Percentiles rank a stretch among this genome's conserved stretches.
phyloP scores from a whole-genome alignment of 2,329 filamentous ascomycete genomes.

The Fusarium avenaceum region DNA sequence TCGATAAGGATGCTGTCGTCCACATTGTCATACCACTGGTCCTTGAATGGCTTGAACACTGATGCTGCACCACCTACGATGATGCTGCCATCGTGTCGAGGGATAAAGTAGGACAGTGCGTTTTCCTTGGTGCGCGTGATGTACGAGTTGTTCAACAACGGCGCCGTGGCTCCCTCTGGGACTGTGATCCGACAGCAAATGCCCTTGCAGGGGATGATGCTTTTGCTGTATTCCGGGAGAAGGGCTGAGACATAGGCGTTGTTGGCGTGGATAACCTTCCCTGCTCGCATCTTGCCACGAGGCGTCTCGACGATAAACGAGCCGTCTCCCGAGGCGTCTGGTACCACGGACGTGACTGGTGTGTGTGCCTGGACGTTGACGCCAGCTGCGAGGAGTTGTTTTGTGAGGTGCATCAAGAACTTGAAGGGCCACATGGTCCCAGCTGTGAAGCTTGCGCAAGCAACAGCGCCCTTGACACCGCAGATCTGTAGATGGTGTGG shows the following conservation, averaged over 20 bases:
- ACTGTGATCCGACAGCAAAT: slow-evolving; percentile 33
- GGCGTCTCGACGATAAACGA: slow-evolving; percentile 6
- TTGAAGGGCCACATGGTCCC: slow-evolving; percentile 14
- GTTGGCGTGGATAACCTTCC: slow-evolving; percentile 72
- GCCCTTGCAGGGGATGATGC: slow-evolving; percentile 74
- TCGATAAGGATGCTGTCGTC: slow-evolving; percentile 9
- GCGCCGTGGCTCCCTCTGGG: not conserved
- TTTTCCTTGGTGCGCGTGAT: slow-evolving; percentile 11
- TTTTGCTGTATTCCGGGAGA: slow-evolving; percentile 68
- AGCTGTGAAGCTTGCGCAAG: slow-evolving; percentile 9
- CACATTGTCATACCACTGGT: slow-evolving; percentile 14
- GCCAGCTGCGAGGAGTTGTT: slow-evolving; percentile 15
- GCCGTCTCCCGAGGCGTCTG: not conserved
- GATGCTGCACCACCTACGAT: slow-evolving; percentile 8
- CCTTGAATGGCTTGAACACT: not conserved
- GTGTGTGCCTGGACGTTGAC: slow-evolving; percentile 11
- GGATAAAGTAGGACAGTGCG: not conserved
- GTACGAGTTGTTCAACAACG: slow-evolving; percentile 6
- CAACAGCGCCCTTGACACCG: slow-evolving; percentile 12
- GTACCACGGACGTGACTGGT: not conserved
- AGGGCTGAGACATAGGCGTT: slow-evolving; percentile 76
- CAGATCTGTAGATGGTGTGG: not conserved
- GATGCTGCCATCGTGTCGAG: slow-evolving; percentile 3
- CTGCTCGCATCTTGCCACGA: slow-evolving; percentile 64
- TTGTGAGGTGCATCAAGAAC: slow-evolving; percentile 54